Conservation (phyloP, 2,329 filamentous ascomycete genomes). For the Colletotrichum coccodes region DNA sequence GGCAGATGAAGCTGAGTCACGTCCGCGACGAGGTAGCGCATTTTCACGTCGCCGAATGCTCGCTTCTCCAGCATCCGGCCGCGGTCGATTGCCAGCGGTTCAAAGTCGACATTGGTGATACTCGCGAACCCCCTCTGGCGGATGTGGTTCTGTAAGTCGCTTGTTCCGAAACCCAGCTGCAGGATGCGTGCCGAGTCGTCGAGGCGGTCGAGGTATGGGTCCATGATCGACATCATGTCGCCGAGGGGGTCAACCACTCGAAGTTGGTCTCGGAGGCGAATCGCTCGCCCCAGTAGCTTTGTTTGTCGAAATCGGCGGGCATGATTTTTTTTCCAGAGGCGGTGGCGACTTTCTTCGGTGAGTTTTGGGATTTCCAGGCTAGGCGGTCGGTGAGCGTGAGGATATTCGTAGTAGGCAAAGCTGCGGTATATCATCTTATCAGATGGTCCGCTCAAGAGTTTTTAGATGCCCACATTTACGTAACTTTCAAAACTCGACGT, state of each 20-base stretch:
- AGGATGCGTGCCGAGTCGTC: conserved; percentile 46
- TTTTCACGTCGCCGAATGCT: conserved; percentile 55
- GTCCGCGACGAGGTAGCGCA: conserved; percentile 56
- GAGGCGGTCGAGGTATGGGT: conserved; percentile 47
- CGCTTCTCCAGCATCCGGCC: conserved; percentile 51
- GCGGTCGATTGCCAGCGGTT: conserved; percentile 56
- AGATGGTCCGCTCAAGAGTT: conserved; percentile 15
- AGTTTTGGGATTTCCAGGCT: neutral
- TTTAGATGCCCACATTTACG: conserved; percentile 28
- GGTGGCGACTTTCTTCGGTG: neutral
- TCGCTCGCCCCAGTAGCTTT: conserved; percentile 60
- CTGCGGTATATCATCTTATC: conserved; percentile 1
- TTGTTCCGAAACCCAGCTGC: conserved; percentile 60
- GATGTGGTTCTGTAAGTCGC: conserved; percentile 59
- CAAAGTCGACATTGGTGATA: conserved; percentile 61
- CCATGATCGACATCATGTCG: conserved; percentile 51
- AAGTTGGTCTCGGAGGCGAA: conserved; percentile 56
- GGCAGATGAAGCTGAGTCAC: conserved; percentile 48
- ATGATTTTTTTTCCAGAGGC: neutral
- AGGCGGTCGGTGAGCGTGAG: neutral
- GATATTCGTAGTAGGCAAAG: neutral
- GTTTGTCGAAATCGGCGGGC: conserved; percentile 55
- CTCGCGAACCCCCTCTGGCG: conserved; percentile 51
- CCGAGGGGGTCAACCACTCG: conserved; percentile 58
- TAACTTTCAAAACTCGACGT: neutral